Evolutionary conservation across 495 filamentous ascomycete species (phyloP), one percentile per base, ranked within the genome.

Genomic region (Penicillium angulare): DNA sequence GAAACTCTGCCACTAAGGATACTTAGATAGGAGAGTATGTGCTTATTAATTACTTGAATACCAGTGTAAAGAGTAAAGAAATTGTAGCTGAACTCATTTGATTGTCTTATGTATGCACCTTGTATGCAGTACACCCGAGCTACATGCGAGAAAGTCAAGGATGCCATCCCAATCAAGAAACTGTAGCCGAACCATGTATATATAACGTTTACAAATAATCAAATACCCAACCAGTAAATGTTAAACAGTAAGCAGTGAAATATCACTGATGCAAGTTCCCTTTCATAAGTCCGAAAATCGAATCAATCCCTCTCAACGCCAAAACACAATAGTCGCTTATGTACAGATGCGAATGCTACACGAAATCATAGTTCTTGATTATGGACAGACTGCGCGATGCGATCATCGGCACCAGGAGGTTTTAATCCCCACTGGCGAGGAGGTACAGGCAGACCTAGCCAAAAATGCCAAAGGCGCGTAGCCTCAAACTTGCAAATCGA

Each of bases 381-480:
- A 16, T 32, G 6, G 2, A 41, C 38, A 23, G 38, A 41, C 2
- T 7, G 15, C 22, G 18, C 26, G 18, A 44, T 17, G 15, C 24
- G 27, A 20, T 44, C 42, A 17, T 44, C 42, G 29, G 42, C 17
- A 20, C 29, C 45, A 5, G 84, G 80, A 26, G 73, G 54, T 53
- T 75, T 63, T 26, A 91, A 65, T 45, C 74, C 70, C 88, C 89
- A 95, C 9, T 67, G 72, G 53, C 89, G 75, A 5, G 86, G 85
- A 38, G 71, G 71, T 15, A 92, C 81, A 7, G 89, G 86, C 47
- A 89, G 64, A 22, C 91, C 91, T n/a, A 95, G 69, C 73, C 84
- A 96, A 60, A 74, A 88, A 41, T 86, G 78, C 82, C 84, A 92
- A 15, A 87, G 53, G 33, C 91, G 78, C 38, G 63, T 63, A 4